A percentile compares a stretch with the other conserved stretches of the same genome.
phyloP scores from a whole-genome alignment of 441 rosid species.

The Gossypium trilobum region DNA sequence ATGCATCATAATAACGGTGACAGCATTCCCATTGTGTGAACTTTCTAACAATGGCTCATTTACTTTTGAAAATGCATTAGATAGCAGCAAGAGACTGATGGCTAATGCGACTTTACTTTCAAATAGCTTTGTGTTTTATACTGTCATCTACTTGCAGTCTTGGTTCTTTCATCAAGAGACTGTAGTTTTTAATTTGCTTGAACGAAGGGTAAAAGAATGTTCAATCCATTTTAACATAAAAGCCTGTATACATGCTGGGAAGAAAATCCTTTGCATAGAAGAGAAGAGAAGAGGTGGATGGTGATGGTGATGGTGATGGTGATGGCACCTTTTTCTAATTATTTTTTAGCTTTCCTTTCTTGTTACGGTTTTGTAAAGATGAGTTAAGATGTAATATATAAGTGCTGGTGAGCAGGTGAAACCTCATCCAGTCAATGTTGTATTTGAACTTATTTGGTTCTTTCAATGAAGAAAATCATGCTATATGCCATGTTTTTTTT shows the following conservation, averaged over 20 bases:
- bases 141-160: conserved; percentile 13
- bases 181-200: neutral
- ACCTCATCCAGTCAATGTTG: conserved; percentile 27
- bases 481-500: too few species aligned
- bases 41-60: neutral
- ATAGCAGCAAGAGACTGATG: neutral
- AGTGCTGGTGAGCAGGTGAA: conserved; percentile 26
- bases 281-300: neutral
- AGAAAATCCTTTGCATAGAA: neutral
- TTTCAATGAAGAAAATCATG: neutral
- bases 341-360: neutral
- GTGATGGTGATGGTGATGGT: neutral
- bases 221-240: neutral
- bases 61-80: conserved; percentile 1
- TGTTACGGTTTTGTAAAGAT: conserved; percentile 28
- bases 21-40: conserved; percentile 41
- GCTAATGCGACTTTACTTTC: conserved; percentile 8
- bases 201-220: neutral
- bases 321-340: neutral
- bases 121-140: conserved; percentile 3
- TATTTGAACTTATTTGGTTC: neutral
- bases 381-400: conserved; percentile 23
- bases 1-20: conserved; percentile 40
- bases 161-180: conserved; percentile 12
- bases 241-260: neutral